Evolutionary conservation across 805 yeast genomes (phyloP).

Genomic region (Saccharomycopsis javanensis): DNA sequence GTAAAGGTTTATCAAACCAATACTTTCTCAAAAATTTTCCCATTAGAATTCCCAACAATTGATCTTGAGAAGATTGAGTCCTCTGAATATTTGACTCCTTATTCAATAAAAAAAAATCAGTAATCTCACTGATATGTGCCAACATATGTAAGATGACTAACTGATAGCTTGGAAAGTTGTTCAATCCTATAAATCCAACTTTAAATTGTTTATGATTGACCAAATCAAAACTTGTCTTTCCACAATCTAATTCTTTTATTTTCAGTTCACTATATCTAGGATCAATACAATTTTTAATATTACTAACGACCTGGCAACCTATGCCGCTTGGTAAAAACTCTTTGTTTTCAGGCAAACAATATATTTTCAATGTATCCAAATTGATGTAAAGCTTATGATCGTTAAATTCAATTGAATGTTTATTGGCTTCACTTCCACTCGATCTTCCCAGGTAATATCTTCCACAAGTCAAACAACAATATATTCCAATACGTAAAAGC

Average conservation of each 20-base stretch:
- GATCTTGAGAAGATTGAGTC: neutral
- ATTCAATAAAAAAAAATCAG: slow-evolving; percentile 35
- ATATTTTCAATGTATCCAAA: slow-evolving; percentile 39
- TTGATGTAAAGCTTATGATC: slow-evolving; percentile 58
- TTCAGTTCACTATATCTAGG: slow-evolving; percentile 34
- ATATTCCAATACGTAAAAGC: slow-evolving; percentile 49
- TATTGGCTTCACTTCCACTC: slow-evolving; percentile 52
- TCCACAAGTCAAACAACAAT: slow-evolving; percentile 69
- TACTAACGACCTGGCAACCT: slow-evolving; percentile 29
- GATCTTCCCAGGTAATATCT: slow-evolving; percentile 63
- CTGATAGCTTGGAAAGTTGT: slow-evolving; percentile 26
- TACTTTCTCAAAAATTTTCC: slow-evolving; percentile 43
- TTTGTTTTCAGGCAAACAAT: slow-evolving; percentile 54
- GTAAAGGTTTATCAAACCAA: slow-evolving; percentile 55
- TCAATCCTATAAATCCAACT: slow-evolving; percentile 54
- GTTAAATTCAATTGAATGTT: slow-evolving; percentile 49
- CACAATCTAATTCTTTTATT: neutral
- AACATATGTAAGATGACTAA: slow-evolving; percentile 42
- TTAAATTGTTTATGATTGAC: slow-evolving; percentile 33
- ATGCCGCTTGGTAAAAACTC: too few species aligned
- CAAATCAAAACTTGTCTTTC: slow-evolving; percentile 29
- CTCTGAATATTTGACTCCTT: neutral
- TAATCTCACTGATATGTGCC: slow-evolving; percentile 41
- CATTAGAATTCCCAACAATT: slow-evolving; percentile 20
- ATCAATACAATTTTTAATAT: slow-evolving; percentile 41